Percentiles rank a stretch among this genome's conserved stretches.
Evolutionary conservation across 129 eudicot genomes (phyloP).

Genomic region (Calendula officinalis): DNA sequence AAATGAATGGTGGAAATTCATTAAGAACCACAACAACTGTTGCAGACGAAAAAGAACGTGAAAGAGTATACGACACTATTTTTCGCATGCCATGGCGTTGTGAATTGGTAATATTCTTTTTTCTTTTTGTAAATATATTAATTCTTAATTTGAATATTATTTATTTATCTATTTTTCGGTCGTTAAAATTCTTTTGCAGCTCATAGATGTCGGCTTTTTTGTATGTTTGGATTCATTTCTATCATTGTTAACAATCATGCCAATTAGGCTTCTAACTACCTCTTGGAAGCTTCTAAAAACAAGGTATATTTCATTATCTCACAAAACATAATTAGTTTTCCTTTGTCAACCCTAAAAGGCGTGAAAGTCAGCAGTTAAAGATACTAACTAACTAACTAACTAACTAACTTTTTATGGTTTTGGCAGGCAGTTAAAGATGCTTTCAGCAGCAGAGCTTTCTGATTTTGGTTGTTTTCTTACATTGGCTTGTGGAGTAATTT

Average conservation of each 20-base stretch:
- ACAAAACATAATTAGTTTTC: not conserved
- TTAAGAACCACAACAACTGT: constrained; percentile 73
- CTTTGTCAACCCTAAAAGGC: not conserved
- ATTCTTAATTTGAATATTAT: not conserved
- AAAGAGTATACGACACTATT: constrained; percentile 93
- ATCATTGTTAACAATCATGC: constrained; percentile 90
- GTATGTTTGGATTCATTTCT: constrained; percentile 91
- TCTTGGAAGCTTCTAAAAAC: constrained; percentile 59
- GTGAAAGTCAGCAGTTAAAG: not conserved
- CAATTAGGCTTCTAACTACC: constrained; percentile 59
- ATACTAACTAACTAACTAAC: too few relatives aligned
- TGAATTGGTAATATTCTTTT: constrained; percentile 65
- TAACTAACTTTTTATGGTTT: constrained; percentile 26
- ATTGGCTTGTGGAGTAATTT: constrained; percentile 62
- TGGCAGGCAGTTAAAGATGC: constrained; percentile 85
- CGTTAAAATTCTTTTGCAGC: constrained; percentile 50
- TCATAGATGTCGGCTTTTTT: constrained; percentile 81
- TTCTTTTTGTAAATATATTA: not conserved
- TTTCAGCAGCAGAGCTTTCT: constrained; percentile 85
- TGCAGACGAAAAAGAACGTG: constrained; percentile 91
- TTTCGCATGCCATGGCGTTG: constrained; percentile 99
- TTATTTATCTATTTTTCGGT: not conserved
- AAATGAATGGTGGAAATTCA: constrained; percentile 81
- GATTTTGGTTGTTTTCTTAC: constrained; percentile 81
- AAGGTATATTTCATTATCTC: constrained; percentile 48